A percentile compares a stretch with the other conserved stretches of the same genome.
Evolutionary conservation across 1,284 basidiomycete species (phyloP).

Genomic region (Microbotryum saponariae): DNA sequence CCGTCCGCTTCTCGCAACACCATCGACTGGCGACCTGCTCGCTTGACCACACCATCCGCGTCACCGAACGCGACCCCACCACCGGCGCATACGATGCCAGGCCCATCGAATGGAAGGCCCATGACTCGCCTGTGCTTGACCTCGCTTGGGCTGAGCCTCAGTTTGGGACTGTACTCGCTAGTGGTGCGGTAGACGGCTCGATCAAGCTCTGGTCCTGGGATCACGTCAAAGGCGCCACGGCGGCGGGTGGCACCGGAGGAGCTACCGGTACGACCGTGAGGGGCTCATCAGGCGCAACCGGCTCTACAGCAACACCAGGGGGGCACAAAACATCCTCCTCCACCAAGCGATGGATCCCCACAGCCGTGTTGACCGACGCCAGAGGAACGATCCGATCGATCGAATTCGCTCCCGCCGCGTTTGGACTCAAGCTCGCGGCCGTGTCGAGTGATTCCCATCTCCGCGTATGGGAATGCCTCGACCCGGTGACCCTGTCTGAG

Average conservation of each 20-base stretch:
- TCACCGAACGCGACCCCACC: constrained; percentile 13
- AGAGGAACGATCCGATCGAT: constrained; percentile 73
- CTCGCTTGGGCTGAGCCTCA: constrained; percentile 84
- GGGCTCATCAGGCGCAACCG: constrained; percentile 2
- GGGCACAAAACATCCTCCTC: neutral
- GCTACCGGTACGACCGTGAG: constrained; percentile 13
- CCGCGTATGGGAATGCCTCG: constrained; percentile 81
- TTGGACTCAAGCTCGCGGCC: constrained; percentile 76
- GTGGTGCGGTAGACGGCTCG: constrained; percentile 75
- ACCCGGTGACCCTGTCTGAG: constrained; percentile 51
- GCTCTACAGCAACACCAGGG: constrained; percentile 4
- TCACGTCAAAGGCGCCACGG: neutral
- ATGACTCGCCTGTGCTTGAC: constrained; percentile 74
- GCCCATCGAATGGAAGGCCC: constrained; percentile 53
- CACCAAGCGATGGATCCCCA: constrained; percentile 52
- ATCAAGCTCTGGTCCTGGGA: constrained; percentile 65
- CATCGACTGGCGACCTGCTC: constrained; percentile 65
- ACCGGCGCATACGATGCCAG: constrained; percentile 20
- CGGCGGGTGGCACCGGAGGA: neutral
- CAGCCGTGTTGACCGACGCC: constrained; percentile 67
- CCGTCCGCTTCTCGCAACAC: constrained; percentile 80
- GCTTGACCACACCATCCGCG: constrained; percentile 61
- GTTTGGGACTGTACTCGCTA: constrained; percentile 75
- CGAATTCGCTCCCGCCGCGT: constrained; percentile 75
- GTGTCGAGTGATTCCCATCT: constrained; percentile 78